Conservation (phyloP, 352 stramenopile species). For the Phytopythium ostracodes region DNA sequence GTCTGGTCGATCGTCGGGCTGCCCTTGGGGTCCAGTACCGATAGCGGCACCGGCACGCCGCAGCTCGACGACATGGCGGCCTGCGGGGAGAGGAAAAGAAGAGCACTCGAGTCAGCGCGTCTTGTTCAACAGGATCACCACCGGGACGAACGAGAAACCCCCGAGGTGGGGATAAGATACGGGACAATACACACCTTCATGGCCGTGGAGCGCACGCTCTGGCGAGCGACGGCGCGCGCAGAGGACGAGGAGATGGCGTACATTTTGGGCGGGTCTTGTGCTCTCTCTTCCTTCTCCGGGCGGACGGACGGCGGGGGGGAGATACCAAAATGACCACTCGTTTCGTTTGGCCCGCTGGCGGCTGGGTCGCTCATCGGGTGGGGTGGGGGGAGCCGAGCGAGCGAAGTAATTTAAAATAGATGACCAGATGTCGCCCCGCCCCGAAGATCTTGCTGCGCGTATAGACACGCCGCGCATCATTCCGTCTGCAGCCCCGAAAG, state of each 20-base stretch:
- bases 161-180: too few species aligned
- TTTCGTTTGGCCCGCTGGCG: slow-evolving; percentile 5
- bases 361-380: not conserved
- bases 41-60: slow-evolving; percentile 75
- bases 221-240: slow-evolving; percentile 46
- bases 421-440: slow-evolving; percentile 24
- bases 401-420: slow-evolving; percentile 18
- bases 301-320: slow-evolving; percentile 34
- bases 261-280: slow-evolving; percentile 20
- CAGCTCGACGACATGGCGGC: slow-evolving; percentile 73
- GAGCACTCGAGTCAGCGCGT: not conserved
- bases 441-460: not conserved
- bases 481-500: not conserved
- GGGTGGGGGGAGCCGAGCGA: not conserved
- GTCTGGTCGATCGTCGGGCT: slow-evolving; percentile 92
- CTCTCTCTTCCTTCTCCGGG: slow-evolving; percentile 20
- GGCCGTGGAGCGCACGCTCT: slow-evolving; percentile 64
- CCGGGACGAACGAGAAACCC: not conserved
- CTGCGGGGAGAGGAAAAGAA: slow-evolving; percentile 14
- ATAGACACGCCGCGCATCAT: not conserved
- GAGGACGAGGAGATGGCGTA: slow-evolving; percentile 59
- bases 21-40: slow-evolving; percentile 86
- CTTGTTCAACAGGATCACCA: not conserved
- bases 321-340: slow-evolving; percentile 80
- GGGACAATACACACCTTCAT: slow-evolving; percentile 36